Base-by-base conservation (phyloP, 768 basidiomycete genomes). In the Boletus edulis region DNA sequence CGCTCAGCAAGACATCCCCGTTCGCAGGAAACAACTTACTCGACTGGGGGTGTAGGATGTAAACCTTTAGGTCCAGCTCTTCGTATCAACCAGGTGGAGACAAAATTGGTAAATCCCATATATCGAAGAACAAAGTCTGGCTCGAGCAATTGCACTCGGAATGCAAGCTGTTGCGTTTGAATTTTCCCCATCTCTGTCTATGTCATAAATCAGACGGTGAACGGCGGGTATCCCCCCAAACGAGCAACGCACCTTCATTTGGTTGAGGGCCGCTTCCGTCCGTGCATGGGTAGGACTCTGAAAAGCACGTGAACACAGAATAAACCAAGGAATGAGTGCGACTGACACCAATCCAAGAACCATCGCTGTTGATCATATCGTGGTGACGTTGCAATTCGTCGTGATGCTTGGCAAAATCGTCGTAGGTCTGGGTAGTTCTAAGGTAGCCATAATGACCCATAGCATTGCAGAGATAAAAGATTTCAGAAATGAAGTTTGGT, bases 401-500 rank as follows among this genome's bases (percentile, higher is more conserved):
- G 4, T 84, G 55, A 57, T 94, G 84, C 62, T 90, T 89, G 35
- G 77, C 78, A 24, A 92, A 76, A 48, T 89, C 86, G 13, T 85
- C 85, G 60, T 85, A 86, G 5, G 80, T 84, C 39, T 85, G 85
- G 43, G 95, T 86, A 1, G 93, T 91, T 68, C 82, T 86, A 60
- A 90, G 79, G 56, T 90, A 82, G 4, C 95, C 96, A 53, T 93
- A 87, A 72, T 99, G 96, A 52, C 89, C 87, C 77, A 88, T 89
- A 0, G 93, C 87, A 46, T 91, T 81, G 9, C 87, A 79, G 42
- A 98, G 79, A 75, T 91, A 98, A 76, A 98, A 98, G 18, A 97
- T 84, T 42, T 98, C 87, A 7, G 96, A 93, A 58, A 98, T 93
- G 72, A 99, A 99, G 68, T 97, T 97, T 3, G 90, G 85, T 6